Percentiles rank a stretch among this genome's conserved stretches.
These are phyloP conservation scores for Ajuga chamaepitys DNA, from an alignment of 257 asterid species.

Conservation along the genomic window DNA sequence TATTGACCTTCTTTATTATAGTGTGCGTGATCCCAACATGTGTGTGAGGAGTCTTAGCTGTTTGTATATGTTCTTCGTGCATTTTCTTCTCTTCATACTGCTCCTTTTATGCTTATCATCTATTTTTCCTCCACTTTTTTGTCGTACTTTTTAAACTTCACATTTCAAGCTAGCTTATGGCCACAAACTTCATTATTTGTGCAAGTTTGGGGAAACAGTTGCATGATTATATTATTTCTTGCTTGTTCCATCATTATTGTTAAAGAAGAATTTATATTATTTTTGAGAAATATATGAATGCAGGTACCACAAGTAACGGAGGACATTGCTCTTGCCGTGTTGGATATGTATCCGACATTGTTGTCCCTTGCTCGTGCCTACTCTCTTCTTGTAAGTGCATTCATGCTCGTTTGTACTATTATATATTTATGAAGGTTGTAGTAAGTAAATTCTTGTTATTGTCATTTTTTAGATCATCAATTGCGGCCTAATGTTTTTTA, in stretches of 20 bases:
- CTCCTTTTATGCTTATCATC: background rate
- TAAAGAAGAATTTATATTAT: background rate
- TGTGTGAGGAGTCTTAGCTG: background rate
- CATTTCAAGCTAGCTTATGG: constrained; percentile 6
- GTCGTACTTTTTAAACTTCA: background rate
- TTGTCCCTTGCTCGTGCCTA: constrained; percentile 77
- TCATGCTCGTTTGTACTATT: background rate
- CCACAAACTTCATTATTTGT: background rate
- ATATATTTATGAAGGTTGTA: background rate
- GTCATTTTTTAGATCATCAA: background rate
- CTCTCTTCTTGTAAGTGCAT: constrained; percentile 63
- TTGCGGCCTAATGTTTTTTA: background rate
- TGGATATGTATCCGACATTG: constrained; percentile 84
- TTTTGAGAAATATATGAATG: constrained; percentile 15
- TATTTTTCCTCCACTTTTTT: background rate
- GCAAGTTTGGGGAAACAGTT: background rate
- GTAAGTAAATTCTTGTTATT: background rate
- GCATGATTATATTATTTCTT: background rate
- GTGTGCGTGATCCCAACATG: background rate
- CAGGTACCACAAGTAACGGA: constrained; percentile 98
- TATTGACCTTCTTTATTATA: background rate
- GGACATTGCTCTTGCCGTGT: constrained; percentile 78
- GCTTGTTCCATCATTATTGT: background rate
- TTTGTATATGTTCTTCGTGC: background rate
- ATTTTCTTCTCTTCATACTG: background rate